These are phyloP conservation scores for Phragmites australis DNA, from an alignment of 176 grass and related monocot species.

Conservation along the genomic window DNA sequence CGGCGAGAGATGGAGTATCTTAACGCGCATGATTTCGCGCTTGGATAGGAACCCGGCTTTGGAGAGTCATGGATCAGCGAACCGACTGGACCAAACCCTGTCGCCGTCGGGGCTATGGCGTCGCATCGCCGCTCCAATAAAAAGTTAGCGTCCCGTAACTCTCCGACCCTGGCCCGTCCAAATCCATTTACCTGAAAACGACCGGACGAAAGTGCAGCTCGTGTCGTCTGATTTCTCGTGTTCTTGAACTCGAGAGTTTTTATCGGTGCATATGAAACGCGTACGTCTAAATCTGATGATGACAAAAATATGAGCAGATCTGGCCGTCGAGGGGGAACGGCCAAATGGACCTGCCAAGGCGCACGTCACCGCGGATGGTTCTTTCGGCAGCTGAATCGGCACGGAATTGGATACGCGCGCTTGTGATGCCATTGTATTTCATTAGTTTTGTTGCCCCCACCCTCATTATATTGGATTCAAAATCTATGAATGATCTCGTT, in stretches of 20 bases:
- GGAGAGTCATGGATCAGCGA: slow-evolving; percentile 32
- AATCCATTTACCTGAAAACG: neutral
- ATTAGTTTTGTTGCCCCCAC: too few species aligned
- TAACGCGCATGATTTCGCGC: neutral
- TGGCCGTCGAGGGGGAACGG: neutral
- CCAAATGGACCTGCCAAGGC: slow-evolving; percentile 15
- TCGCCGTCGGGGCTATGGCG: neutral
- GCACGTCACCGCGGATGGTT: neutral
- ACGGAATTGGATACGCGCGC: neutral
- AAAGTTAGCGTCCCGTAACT: neutral
- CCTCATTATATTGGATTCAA: too few species aligned
- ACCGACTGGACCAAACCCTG: neutral
- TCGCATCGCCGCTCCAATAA: neutral
- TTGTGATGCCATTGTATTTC: too few species aligned
- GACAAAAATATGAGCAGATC: neutral
- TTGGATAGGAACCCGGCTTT: neutral
- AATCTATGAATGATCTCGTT: too few species aligned
- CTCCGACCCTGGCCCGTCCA: neutral
- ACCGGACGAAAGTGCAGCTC: neutral
- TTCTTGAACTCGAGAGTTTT: neutral
- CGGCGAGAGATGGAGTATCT: neutral
- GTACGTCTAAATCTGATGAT: neutral
- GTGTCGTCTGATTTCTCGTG: neutral
- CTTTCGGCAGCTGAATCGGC: neutral
- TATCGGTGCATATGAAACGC: neutral